Percentiles rank a stretch among this genome's conserved stretches.
Evolutionary conservation across 2,329 filamentous ascomycete species (phyloP).

Genomic region (Onygenales sp.): DNA sequence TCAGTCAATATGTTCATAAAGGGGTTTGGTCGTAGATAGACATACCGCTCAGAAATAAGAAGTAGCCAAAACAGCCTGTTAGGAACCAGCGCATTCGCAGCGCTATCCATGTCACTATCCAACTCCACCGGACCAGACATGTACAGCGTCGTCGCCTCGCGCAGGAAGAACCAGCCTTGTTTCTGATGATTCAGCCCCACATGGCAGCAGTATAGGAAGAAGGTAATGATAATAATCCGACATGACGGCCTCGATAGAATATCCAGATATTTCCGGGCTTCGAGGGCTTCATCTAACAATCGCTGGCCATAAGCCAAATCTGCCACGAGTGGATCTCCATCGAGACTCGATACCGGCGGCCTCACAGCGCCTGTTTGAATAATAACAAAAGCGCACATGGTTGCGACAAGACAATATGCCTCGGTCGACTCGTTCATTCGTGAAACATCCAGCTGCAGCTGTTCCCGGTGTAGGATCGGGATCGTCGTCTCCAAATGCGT

Average conservation of each 20-base stretch:
- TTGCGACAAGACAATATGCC: constrained; percentile 23
- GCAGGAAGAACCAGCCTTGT: constrained; percentile 63
- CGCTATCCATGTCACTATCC: constrained; percentile 40
- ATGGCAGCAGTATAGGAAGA: constrained; percentile 60
- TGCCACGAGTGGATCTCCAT: neutral
- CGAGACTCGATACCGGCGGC: neutral
- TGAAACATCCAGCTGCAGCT: constrained; percentile 17
- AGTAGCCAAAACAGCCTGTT: constrained; percentile 59
- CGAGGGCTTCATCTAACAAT: constrained; percentile 21
- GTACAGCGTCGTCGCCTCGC: constrained; percentile 63
- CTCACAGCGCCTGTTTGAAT: constrained; percentile 15
- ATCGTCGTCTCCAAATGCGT: constrained; percentile 17
- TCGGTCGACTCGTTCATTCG: constrained; percentile 13
- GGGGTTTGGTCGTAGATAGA: neutral
- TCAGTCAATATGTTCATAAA: neutral
- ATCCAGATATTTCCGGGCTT: constrained; percentile 14
- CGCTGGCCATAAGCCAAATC: constrained; percentile 9
- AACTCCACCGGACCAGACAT: constrained; percentile 36
- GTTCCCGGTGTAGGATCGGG: constrained; percentile 18
- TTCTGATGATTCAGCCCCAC: constrained; percentile 59
- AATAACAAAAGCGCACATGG: constrained; percentile 29
- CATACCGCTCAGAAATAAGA: constrained; percentile 54
- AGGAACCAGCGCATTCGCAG: neutral
- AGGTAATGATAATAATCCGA: constrained; percentile 51
- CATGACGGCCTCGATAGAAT: constrained; percentile 14